Evolutionary conservation across 345 rosid species (phyloP).

Genomic region (Citrus mangshanensis): DNA sequence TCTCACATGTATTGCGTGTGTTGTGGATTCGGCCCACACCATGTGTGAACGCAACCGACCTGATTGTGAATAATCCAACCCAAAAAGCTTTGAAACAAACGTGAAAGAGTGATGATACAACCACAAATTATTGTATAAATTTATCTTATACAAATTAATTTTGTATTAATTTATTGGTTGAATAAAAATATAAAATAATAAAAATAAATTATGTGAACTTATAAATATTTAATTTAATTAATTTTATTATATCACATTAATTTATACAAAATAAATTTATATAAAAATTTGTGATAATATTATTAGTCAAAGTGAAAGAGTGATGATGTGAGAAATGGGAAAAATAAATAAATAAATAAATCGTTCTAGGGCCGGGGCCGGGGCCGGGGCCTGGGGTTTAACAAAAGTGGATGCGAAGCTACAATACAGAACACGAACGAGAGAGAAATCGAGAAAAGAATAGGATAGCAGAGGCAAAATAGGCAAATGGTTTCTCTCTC

Average conservation of each 20-base stretch:
- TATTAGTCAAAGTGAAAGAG: accelerated
- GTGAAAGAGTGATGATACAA: too few species aligned
- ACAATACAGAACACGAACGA: too few species aligned
- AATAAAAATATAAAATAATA: too few species aligned
- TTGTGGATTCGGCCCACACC: too few species aligned
- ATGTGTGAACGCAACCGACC: too few species aligned
- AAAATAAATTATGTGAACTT: accelerated
- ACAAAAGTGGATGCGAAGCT: background rate
- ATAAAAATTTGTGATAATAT: accelerated
- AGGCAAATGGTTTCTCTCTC: conserved; percentile 62
- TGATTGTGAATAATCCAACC: too few species aligned
- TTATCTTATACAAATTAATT: too few species aligned
- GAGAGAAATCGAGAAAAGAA: background rate
- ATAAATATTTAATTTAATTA: accelerated
- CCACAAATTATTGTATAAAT: too few species aligned
- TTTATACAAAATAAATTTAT: too few species aligned
- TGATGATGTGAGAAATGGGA: background rate
- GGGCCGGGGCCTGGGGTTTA: conserved; percentile 1
- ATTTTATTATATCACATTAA: accelerated
- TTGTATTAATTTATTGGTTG: accelerated
- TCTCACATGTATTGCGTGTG: too few species aligned
- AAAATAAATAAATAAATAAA: too few species aligned
- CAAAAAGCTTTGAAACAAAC: too few species aligned
- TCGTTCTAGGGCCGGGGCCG: background rate
- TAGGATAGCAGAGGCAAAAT: background rate